Evolutionary conservation across 140 eudicot genomes (phyloP), one percentile per base, ranked within the genome.

Genomic region (Stevia rebaudiana): DNA sequence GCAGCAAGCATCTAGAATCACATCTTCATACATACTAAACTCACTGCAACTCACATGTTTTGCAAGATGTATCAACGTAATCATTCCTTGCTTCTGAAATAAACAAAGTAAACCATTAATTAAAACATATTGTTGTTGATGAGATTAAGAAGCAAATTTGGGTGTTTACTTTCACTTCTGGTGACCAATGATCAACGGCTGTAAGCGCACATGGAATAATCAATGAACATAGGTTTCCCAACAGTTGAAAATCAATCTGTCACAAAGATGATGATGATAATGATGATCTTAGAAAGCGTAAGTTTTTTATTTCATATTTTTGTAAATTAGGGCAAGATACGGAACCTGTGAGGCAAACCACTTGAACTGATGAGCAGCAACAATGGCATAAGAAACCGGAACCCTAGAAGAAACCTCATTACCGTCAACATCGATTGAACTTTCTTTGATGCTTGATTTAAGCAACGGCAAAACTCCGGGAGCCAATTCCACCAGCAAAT

Each of bases 131-230:
- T 0, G 39, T 35, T 6, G 21, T 35, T 9, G 10, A 71, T 39
- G 30, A 17, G 15, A 62, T 28, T 12, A 1, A 39, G 61, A 12
- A 36, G 31, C 13, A 13, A 49, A 23, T 2, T 40, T 5, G n/a
- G 61, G 19, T 41, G 4, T 53, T 13, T 73, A 92, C 99, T 73
- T 92, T 92, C 12, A 92, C 99, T 76, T 88, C 82, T 0, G 96
- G 78, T 5, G 97, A 92, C 99, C 99, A 92, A 78, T 92, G 99
- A 83, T 92, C 99, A 31, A 88, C 87, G 68, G 95, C 85, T 40
- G 97, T 92, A 16, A 92, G 76, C 25, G 83, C 86, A 81, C 97
- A 79, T 0, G 99, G 99, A 57, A 88, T 76, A 63, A 92, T 79
- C 88, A 83, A 80, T 16, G 57, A 42, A 31, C 88, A 85, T 11